A percentile compares a stretch with the other conserved stretches of the same genome.
These are phyloP conservation scores for Hypoxylon fuscum DNA, from an alignment of 495 filamentous ascomycete species.

Conservation along the genomic window DNA sequence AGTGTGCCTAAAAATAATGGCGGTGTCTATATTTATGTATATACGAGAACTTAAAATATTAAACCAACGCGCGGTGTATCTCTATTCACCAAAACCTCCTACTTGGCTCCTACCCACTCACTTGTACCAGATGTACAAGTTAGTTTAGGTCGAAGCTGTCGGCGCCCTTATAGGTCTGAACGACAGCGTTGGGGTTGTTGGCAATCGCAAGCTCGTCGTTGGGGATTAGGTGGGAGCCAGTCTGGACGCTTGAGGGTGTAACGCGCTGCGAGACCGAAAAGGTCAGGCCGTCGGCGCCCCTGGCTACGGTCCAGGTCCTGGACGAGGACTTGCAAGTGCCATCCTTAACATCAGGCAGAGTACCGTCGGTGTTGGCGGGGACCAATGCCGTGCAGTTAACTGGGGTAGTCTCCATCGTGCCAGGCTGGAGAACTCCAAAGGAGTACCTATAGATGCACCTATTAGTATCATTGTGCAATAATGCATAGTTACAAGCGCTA, in stretches of 20 bases:
- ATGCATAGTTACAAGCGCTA: background rate
- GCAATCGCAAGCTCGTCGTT: constrained; percentile 28
- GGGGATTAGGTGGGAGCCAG: constrained; percentile 33
- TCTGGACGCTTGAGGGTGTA: constrained; percentile 39
- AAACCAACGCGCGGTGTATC: too few relatives aligned
- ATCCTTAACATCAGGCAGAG: constrained; percentile 39
- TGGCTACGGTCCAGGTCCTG: constrained; percentile 36
- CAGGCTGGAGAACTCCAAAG: constrained; percentile 38
- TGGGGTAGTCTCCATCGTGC: constrained; percentile 41
- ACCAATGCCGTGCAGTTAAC: constrained; percentile 34
- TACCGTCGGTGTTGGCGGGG: constrained; percentile 20
- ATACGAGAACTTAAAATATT: too few relatives aligned
- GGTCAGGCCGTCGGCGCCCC: constrained; percentile 25
- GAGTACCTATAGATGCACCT: constrained; percentile 28
- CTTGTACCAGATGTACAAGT: too few relatives aligned
- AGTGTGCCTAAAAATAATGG: too few relatives aligned
- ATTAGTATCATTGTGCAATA: background rate
- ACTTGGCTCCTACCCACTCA: too few relatives aligned
- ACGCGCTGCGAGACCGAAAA: constrained; percentile 38
- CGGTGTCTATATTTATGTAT: too few relatives aligned
- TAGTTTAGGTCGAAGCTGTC: constrained; percentile 20
- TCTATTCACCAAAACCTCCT: too few relatives aligned
- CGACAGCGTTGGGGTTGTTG: constrained; percentile 28
- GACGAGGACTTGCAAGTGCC: constrained; percentile 41
- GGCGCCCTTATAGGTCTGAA: constrained; percentile 27